Base-by-base conservation (phyloP, 495 filamentous ascomycete species). In the Cercophora scortea region DNA sequence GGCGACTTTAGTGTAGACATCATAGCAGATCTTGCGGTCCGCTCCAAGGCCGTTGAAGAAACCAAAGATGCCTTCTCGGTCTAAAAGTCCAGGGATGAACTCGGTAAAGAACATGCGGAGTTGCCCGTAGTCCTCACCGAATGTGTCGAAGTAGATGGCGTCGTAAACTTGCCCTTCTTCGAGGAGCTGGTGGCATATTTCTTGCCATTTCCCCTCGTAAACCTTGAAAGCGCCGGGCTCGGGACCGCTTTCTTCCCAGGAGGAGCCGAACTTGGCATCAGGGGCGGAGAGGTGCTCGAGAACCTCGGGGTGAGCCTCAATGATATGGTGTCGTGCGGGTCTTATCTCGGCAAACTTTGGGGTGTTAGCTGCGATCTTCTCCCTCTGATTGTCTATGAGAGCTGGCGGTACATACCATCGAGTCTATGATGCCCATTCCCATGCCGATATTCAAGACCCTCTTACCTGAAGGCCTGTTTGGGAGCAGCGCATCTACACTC, bases 41-140 rank as follows among this genome's bases (percentile, higher is more conserved):
- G 94, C 93, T 0, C 93, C 93, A 53, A 97, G 80, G 0, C 93
- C 93, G 65, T 97, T 93, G 68, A 97, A 98, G 73, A 96, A 97
- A 17, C 90, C 82, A 72, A 94, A 98, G 15, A 72, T 79, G 0
- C 91, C 88, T 13, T 83, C 67, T 44, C 78, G 71, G 61, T 87
- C 85, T 4, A 98, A 70, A 41, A 97, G 64, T 0, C 80, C 84
- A 44, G 94, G 86, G 0, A 96, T 82, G 56, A 84, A 84, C 64
- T 98, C 92, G 11, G 77, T 81, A 66, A 98, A 95, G 72, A 98
- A 98, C 33, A 82, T 75, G 34, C 84, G 84, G 40, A 98, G 80
- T 64, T 89, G 87, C 6, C 70, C 73, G 70, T 98, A 98, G 43
- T 88, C 84, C 70, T 97, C 94, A 8, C 91, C 93, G 59, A 96